phyloP scores from a whole-genome alignment of 768 basidiomycete species.

The Rhizopogon vinicolor region DNA sequence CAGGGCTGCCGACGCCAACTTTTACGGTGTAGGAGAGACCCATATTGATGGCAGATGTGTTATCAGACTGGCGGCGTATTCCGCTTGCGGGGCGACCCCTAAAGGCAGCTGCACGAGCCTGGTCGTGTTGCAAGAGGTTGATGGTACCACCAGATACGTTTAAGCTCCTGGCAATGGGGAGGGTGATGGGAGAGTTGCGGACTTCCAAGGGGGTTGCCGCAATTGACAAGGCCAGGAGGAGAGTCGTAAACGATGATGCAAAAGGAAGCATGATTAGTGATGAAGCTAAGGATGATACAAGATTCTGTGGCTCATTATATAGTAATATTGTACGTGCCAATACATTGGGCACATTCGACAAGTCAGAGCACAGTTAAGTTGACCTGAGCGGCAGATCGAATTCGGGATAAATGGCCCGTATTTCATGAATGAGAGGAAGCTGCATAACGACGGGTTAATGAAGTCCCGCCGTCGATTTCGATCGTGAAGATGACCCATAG shows the following conservation, averaged over 20 bases:
- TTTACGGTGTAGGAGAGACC: constrained; percentile 28
- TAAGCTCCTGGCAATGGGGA: constrained; percentile 48
- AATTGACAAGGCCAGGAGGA: constrained; percentile 42
- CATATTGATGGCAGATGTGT: constrained; percentile 36
- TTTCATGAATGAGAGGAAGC: no score
- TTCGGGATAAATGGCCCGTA: no score
- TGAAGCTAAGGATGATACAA: background rate
- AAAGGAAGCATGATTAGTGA: constrained; percentile 29
- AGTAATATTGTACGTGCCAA: background rate
- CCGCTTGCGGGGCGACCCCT: constrained; percentile 27
- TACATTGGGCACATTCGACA: background rate
- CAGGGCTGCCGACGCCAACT: constrained; percentile 52
- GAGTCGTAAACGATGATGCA: constrained; percentile 36
- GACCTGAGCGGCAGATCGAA: no score
- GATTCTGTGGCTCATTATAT: background rate
- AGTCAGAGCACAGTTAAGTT: background rate
- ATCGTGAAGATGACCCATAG: no score
- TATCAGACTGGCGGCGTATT: constrained; percentile 10
- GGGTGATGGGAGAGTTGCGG: constrained; percentile 34
- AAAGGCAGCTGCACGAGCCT: constrained; percentile 42
- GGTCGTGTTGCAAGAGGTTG: constrained; percentile 47
- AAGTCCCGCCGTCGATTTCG: no score
- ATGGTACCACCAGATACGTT: constrained; percentile 42
- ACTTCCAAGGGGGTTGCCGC: constrained; percentile 39
- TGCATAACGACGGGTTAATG: no score